Evolutionary conservation across 371 early-diverging fungal species (phyloP).

Genomic region (Agmasoma carcini): DNA sequence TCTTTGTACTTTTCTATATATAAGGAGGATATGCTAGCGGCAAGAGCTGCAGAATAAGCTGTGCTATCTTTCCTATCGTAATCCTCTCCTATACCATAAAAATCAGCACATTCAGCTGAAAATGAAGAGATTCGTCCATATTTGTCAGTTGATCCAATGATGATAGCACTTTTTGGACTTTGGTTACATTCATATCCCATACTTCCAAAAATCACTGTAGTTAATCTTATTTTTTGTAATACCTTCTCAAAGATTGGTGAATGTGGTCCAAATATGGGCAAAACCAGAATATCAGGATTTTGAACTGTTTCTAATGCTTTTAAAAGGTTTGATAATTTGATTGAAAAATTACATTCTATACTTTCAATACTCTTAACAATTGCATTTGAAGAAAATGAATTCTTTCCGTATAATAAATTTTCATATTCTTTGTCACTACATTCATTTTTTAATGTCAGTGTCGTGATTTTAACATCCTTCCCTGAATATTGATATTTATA

Average conservation of each 20-base stretch:
- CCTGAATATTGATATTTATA: constrained; percentile 43
- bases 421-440: constrained; percentile 25
- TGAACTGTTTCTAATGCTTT: constrained; percentile 30
- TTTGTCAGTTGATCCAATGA: constrained; percentile 39
- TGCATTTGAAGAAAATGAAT: constrained; percentile 44
- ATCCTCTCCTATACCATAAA: constrained; percentile 37
- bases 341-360: constrained; percentile 31
- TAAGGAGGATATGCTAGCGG: constrained; percentile 25
- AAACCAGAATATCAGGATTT: constrained; percentile 28
- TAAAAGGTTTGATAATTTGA: constrained; percentile 42
- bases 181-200: constrained; percentile 50
- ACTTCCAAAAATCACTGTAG: constrained; percentile 38
- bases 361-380: constrained; percentile 29
- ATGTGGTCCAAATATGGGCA: constrained; percentile 44
- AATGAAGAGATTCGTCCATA: constrained; percentile 27
- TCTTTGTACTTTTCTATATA: constrained; percentile 36
- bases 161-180: constrained; percentile 45
- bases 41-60: constrained; percentile 28
- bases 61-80: constrained; percentile 15
- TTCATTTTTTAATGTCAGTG: constrained; percentile 35
- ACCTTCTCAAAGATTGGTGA: constrained; percentile 34
- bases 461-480: constrained; percentile 33
- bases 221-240: constrained; percentile 20
- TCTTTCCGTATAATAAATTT: constrained; percentile 17
- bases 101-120: constrained; percentile 31